These are phyloP conservation scores for Ananas comosus DNA, from an alignment of 176 grass and related monocot species.

Conservation along the genomic window DNA sequence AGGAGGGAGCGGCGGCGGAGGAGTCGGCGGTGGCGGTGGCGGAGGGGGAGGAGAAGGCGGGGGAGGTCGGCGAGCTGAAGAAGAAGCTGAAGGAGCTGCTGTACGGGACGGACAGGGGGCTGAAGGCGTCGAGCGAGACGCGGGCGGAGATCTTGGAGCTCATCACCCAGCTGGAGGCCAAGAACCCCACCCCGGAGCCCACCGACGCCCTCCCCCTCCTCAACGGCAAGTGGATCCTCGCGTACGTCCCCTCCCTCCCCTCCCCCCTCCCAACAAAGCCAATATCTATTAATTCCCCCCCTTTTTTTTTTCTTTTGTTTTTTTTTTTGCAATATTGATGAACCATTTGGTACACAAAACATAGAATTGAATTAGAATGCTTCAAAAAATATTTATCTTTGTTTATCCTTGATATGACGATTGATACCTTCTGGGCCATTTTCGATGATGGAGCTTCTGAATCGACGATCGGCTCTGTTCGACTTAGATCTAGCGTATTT, in stretches of 20 bases:
- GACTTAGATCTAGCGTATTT: no score
- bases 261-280: no score
- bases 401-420: no score
- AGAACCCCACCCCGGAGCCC: constrained; percentile 78
- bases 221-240: constrained; percentile 93
- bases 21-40: constrained; percentile 13
- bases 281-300: no score
- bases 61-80: constrained; percentile 56
- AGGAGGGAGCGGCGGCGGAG: constrained; percentile 16
- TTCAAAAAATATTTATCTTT: no score
- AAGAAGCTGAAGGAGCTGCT: constrained; percentile 56
- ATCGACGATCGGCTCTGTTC: no score
- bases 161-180: constrained; percentile 79
- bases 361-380: no score
- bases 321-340: background rate
- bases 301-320: background rate
- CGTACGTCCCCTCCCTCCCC: constrained; percentile 27
- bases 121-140: constrained; percentile 79
- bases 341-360: no score
- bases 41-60: constrained; percentile 17
- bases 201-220: constrained; percentile 74
- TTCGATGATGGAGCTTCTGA: no score
- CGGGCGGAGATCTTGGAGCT: constrained; percentile 74
- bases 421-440: no score
- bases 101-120: constrained; percentile 71